Evolutionary conservation across 2,329 filamentous ascomycete species (phyloP).

Genomic region (Fusarium sarcochroum): DNA sequence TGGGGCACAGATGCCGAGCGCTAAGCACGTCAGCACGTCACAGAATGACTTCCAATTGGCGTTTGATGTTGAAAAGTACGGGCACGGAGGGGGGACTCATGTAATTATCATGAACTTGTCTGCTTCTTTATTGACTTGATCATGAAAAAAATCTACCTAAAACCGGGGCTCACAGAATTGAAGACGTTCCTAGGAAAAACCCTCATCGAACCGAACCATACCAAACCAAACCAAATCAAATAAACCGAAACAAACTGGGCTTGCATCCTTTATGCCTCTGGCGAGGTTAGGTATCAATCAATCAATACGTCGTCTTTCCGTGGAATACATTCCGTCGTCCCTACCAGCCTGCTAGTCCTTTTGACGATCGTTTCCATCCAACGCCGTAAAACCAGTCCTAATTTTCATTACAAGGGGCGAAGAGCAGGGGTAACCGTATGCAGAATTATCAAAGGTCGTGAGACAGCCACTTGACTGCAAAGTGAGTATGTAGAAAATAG

Average conservation of each 20-base stretch:
- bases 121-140: constrained; percentile 38
- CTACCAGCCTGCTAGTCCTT: constrained; percentile 22
- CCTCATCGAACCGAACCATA: constrained; percentile 20
- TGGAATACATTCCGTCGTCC: constrained; percentile 34
- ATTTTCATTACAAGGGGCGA: constrained; percentile 37
- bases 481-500: constrained; percentile 13
- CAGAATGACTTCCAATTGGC: constrained; percentile 34
- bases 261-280: constrained; percentile 27
- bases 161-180: constrained; percentile 35
- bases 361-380: constrained; percentile 44
- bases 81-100: constrained; percentile 23
- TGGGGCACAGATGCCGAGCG: constrained; percentile 42
- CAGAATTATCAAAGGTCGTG: constrained; percentile 34
- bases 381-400: constrained; percentile 44
- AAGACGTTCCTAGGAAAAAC: constrained; percentile 35
- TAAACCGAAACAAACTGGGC: constrained; percentile 25
- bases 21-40: constrained; percentile 47
- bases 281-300: constrained; percentile 32
- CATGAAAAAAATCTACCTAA: constrained; percentile 41
- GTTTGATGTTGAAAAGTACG: constrained; percentile 9
- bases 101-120: constrained; percentile 43
- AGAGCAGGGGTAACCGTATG: constrained; percentile 31
- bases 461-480: constrained; percentile 27
- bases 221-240: constrained; percentile 20
- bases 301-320: constrained; percentile 29